phyloP scores from a whole-genome alignment of 2,329 filamentous ascomycete genomes.

The Gremmenia infestans region DNA sequence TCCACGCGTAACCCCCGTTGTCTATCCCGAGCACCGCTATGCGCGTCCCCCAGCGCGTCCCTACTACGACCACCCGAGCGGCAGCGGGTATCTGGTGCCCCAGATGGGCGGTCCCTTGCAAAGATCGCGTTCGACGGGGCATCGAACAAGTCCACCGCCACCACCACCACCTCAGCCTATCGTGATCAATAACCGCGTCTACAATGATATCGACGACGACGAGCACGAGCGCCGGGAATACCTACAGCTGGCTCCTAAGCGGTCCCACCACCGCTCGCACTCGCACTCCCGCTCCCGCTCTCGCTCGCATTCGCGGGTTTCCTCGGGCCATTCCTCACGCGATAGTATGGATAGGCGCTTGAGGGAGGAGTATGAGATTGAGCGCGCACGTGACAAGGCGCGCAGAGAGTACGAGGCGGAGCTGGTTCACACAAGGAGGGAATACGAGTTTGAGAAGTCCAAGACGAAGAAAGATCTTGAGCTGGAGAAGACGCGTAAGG shows the following conservation, averaged over 20 bases:
- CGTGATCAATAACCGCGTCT: slow-evolving; percentile 53
- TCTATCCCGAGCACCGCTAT: slow-evolving; percentile 7
- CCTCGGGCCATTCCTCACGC: slow-evolving; percentile 3
- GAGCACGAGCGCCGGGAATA: not conserved
- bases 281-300: slow-evolving; percentile 32
- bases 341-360: slow-evolving; percentile 3
- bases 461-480: slow-evolving; percentile 2
- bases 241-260: slow-evolving; percentile 18
- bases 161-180: slow-evolving; percentile 42
- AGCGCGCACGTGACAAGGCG: slow-evolving; percentile 26
- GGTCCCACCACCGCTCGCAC: slow-evolving; percentile 12
- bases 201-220: slow-evolving; percentile 37
- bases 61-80: slow-evolving; percentile 1
- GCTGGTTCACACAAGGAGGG: not conserved
- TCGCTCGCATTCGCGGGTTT: slow-evolving; percentile 5
- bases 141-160: slow-evolving; percentile 26
- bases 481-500: slow-evolving; percentile 37
- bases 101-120: slow-evolving; percentile 14
- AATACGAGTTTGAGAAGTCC: slow-evolving; percentile 4
- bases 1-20: not conserved
- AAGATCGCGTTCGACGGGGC: slow-evolving; percentile 7
- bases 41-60: not conserved
- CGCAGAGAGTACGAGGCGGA: slow-evolving; percentile 1
- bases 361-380: slow-evolving; percentile 40
- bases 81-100: slow-evolving; percentile 11